A percentile compares a stretch with the other conserved stretches of the same genome.
phyloP scores from a whole-genome alignment of 768 basidiomycete species.

The Coprinellus aureogranulatus region DNA sequence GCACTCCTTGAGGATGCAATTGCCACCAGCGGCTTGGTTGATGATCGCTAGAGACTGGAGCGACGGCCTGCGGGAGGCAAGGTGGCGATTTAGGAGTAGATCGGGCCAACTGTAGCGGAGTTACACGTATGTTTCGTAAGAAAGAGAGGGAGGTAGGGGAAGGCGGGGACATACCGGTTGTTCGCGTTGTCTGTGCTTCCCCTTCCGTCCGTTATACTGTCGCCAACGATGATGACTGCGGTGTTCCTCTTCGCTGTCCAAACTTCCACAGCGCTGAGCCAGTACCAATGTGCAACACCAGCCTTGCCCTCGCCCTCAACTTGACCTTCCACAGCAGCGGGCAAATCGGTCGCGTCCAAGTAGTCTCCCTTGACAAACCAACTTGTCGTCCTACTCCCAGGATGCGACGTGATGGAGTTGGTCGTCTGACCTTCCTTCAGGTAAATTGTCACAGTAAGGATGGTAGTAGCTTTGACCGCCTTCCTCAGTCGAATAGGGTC shows the following conservation, averaged over 20 bases:
- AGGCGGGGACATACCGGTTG: constrained; percentile 36
- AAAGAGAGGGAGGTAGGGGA: not conserved
- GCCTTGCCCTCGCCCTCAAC: constrained; percentile 12
- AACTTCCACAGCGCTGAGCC: constrained; percentile 42
- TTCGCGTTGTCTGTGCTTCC: constrained; percentile 44
- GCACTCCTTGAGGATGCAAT: constrained; percentile 49
- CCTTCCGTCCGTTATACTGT: constrained; percentile 54
- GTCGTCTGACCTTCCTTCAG: constrained; percentile 37
- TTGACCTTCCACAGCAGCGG: constrained; percentile 18
- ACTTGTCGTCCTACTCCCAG: constrained; percentile 47
- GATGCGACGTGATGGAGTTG: constrained; percentile 45
- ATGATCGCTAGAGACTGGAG: constrained; percentile 38
- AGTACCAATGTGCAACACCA: constrained; percentile 34
- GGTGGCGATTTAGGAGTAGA: constrained; percentile 41
- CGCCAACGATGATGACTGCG: constrained; percentile 45
- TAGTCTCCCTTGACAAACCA: constrained; percentile 40
- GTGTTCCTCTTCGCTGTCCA: constrained; percentile 29
- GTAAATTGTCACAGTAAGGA: constrained; percentile 42
- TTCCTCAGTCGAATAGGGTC: constrained; percentile 40
- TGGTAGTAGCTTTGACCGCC: constrained; percentile 32
- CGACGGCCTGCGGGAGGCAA: constrained; percentile 22
- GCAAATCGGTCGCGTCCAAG: constrained; percentile 34
- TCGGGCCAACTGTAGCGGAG: constrained; percentile 42
- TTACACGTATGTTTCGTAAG: not conserved
- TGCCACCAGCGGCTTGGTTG: constrained; percentile 54